Conservation (phyloP, 2,329 filamentous ascomycete genomes). For the Calonectria ilicicola region DNA sequence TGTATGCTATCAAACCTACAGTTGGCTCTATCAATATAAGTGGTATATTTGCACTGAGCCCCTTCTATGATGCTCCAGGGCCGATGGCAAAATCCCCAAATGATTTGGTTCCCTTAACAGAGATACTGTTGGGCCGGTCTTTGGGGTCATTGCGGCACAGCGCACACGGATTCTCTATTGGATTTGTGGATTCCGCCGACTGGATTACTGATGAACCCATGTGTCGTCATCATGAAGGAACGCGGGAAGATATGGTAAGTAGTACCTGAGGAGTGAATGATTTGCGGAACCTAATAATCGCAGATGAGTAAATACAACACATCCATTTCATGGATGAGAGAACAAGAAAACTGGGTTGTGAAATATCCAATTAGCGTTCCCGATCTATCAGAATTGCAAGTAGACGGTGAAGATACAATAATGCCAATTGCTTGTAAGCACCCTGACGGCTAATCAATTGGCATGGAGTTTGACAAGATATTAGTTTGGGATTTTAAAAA, state of each 20-base stretch:
- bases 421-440: conserved; percentile 4
- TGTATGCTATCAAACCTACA: conserved; percentile 45
- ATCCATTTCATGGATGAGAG: background rate
- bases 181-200: background rate
- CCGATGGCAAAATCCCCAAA: conserved; percentile 11
- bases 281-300: background rate
- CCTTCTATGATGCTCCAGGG: conserved; percentile 2
- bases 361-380: background rate
- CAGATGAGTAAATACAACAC: background rate
- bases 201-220: background rate
- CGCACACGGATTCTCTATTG: background rate
- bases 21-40: conserved; percentile 14
- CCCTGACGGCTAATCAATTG: background rate
- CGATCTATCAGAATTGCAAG: background rate
- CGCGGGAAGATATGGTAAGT: background rate
- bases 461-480: background rate
- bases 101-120: background rate
- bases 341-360: background rate
- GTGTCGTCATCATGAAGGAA: conserved; percentile 1
- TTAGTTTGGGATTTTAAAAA: conserved; percentile 17
- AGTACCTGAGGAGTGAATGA: too few relatives aligned
- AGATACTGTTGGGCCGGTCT: background rate
- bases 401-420: background rate
- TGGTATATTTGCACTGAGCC: background rate
- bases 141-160: background rate